These are phyloP conservation scores for Cordia subcordata DNA, from an alignment of 257 asterid genomes.

Conservation along the genomic window DNA sequence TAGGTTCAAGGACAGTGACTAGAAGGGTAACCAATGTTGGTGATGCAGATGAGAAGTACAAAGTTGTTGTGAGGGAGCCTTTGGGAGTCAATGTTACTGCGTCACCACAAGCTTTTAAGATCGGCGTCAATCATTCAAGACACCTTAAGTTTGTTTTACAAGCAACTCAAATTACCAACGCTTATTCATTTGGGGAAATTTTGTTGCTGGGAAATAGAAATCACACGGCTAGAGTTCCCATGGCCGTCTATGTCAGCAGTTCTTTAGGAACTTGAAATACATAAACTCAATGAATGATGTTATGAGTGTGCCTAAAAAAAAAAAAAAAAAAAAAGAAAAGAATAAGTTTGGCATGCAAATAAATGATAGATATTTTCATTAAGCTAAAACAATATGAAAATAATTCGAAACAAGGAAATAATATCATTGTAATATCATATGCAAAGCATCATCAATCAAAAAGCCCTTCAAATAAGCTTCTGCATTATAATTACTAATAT, in stretches of 20 bases:
- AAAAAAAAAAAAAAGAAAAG: no score
- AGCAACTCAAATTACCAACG: slow-evolving; percentile 42
- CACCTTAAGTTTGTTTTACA: slow-evolving; percentile 26
- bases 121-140: slow-evolving; percentile 47
- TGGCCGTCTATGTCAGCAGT: slow-evolving; percentile 48
- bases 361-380: no score
- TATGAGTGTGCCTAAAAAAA: no score
- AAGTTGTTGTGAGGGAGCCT: slow-evolving; percentile 42
- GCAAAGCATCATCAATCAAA: no score
- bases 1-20: slow-evolving; percentile 48
- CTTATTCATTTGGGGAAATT: slow-evolving; percentile 51
- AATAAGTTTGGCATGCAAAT: no score
- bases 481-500: no score
- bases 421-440: no score
- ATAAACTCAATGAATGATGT: no score
- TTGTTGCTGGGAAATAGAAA: slow-evolving; percentile 37
- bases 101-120: slow-evolving; percentile 31
- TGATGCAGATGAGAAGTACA: slow-evolving; percentile 41
- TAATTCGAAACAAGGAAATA: no score
- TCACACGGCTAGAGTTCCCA: slow-evolving; percentile 53
- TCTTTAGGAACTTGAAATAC: slow-evolving; percentile 18
- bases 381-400: no score
- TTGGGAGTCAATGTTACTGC: slow-evolving; percentile 44
- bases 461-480: no score
- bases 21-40: slow-evolving; percentile 55